Percentiles rank a stretch among this genome's conserved stretches.
Evolutionary conservation across 2,329 filamentous ascomycete species (phyloP).

Genomic region (Cordyceps tenuipes): DNA sequence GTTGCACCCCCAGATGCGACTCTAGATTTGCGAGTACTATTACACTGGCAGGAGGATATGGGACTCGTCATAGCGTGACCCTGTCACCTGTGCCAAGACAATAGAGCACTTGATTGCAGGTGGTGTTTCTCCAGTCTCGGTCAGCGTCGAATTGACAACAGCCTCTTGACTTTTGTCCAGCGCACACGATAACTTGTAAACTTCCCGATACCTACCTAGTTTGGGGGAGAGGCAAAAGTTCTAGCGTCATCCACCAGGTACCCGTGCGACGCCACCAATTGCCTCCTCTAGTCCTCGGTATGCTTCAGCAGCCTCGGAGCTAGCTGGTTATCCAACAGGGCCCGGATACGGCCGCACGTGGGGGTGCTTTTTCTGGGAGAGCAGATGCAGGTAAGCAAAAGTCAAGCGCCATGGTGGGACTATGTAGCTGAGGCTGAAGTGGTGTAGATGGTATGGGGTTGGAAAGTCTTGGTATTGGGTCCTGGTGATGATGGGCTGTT

Average conservation of each 20-base stretch:
- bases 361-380: not conserved
- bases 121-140: not conserved
- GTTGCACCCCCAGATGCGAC: not conserved
- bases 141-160: not conserved
- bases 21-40: not conserved
- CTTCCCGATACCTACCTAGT: no score
- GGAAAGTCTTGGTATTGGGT: not conserved
- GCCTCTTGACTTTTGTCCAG: not conserved
- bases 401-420: not conserved
- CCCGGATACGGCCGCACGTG: constrained; percentile 5
- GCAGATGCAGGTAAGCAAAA: not conserved
- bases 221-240: no score
- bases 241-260: constrained; percentile 1
- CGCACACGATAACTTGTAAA: no score
- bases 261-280: not conserved
- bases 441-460: not conserved
- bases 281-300: not conserved
- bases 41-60: not conserved
- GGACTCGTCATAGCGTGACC: not conserved
- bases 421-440: constrained; percentile 1
- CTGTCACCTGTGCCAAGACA: not conserved
- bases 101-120: not conserved
- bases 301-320: not conserved
- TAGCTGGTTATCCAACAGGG: constrained; percentile 3
- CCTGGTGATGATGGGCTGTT: not conserved